These are phyloP conservation scores for Ambrosiella beaveri DNA, from an alignment of 2,329 filamentous ascomycete genomes.

Conservation along the genomic window DNA sequence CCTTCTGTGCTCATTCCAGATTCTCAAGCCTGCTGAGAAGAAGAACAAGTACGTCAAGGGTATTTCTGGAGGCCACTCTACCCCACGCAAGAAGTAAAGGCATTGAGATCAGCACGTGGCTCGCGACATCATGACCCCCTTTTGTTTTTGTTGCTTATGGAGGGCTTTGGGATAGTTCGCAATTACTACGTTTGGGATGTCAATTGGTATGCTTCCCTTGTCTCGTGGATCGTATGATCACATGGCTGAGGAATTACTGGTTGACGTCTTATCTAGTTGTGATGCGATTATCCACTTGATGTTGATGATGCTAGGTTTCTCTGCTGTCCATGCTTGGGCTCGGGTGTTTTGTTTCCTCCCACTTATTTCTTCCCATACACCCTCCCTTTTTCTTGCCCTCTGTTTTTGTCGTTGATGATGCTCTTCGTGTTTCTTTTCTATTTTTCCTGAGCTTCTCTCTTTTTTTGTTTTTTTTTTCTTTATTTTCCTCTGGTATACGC, in stretches of 20 bases:
- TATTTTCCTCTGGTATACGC: background rate
- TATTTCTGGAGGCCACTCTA: conserved; percentile 26
- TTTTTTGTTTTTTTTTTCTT: background rate
- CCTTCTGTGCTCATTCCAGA: conserved; percentile 98
- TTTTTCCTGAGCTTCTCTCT: no score
- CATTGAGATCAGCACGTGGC: background rate
- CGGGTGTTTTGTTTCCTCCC: no score
- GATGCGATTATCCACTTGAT: no score
- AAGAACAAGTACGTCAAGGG: conserved; percentile 98
- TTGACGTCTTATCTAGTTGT: no score
- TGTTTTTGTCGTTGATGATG: no score
- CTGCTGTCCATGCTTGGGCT: no score
- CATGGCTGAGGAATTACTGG: background rate
- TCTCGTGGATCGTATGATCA: background rate
- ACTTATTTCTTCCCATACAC: no score
- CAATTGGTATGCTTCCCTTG: background rate
- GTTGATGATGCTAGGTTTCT: no score
- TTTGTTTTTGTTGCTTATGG: background rate
- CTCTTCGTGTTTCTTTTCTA: no score
- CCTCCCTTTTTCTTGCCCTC: no score
- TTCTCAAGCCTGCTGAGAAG: conserved; percentile 99
- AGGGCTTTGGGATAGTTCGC: background rate
- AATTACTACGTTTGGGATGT: background rate
- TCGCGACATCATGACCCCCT: background rate
- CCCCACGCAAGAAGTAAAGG: conserved; percentile 14